A percentile compares a stretch with the other conserved stretches of the same genome.
phyloP scores from a whole-genome alignment of 2,329 filamentous ascomycete genomes.

The Penicillium sp. region DNA sequence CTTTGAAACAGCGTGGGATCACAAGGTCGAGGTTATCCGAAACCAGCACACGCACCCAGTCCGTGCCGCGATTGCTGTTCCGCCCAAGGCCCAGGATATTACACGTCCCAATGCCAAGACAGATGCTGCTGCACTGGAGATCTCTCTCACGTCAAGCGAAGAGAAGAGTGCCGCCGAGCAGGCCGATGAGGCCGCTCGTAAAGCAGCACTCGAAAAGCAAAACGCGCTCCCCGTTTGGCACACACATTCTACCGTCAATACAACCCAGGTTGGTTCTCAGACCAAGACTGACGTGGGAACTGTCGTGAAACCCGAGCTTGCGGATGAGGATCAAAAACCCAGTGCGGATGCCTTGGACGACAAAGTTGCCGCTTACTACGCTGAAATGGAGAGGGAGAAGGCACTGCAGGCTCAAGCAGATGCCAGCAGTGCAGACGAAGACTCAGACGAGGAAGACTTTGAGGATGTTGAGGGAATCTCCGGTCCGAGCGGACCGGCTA shows the following conservation, averaged over 20 bases:
- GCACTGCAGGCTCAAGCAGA: conserved; percentile 43
- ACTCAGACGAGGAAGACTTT: conserved; percentile 44
- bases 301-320: conserved; percentile 39
- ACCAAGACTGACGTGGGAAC: conserved; percentile 33
- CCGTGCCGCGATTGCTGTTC: conserved; percentile 42
- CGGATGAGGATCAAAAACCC: conserved; percentile 44
- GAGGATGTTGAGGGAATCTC: conserved; percentile 45
- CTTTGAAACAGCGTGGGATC: conserved; percentile 49
- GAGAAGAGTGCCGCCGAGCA: conserved; percentile 51
- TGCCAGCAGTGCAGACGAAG: conserved; percentile 41
- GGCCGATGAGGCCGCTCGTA: conserved; percentile 47
- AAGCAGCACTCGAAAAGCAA: conserved; percentile 49
- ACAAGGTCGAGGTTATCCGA: conserved; percentile 46
- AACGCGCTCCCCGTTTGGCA: conserved; percentile 54
- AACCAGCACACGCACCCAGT: conserved; percentile 44
- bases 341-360: conserved; percentile 44
- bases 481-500: conserved; percentile 35
- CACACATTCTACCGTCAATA: conserved; percentile 49
- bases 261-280: conserved; percentile 23
- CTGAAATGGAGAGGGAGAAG: conserved; percentile 45
- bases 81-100: conserved; percentile 38
- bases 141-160: conserved; percentile 48
- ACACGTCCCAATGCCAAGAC: conserved; percentile 45
- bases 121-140: conserved; percentile 45
- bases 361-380: conserved; percentile 48